Evolutionary conservation across 495 filamentous ascomycete species (phyloP), one percentile per base, ranked within the genome.

Genomic region (Hypomontagnella submonticulosa): DNA sequence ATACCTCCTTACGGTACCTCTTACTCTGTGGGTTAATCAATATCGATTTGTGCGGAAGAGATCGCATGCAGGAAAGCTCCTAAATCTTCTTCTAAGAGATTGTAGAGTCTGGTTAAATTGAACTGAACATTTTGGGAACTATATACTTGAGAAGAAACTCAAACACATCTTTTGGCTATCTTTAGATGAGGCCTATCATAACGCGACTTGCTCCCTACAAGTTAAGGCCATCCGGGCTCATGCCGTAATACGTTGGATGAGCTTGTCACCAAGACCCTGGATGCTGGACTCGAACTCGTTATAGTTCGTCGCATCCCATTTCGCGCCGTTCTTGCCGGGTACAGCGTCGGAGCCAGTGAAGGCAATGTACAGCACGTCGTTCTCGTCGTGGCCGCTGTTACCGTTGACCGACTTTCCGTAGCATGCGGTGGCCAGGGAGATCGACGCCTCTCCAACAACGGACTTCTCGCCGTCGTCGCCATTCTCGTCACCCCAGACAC

Each of bases 401-500:
- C 84, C 84, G 4, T 64, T 80, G 12, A 86, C 76, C 5, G 58
- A 34, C 0, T 70, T 68, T 13, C 77, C 81, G 66, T 80, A 89
- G 72, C 87, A 89, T n/a, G 83, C 75, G 16, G 82, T 81, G 0
- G 84, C 87, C 4, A 89, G 66, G 0, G 85, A 77, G 30, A 89
- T 77, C 18, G 82, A 82, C 0, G 84, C 82, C 59, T 90, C 85
- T 12, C 87, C 85, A 0, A 85, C 83, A 0, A 81, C 65, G 23
- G 79, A 74, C 48, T 76, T 71, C 63, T 73, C 44, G 23, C 77
- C 79, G 41, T 80, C 77, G 19, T 72, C 81, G 27, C 84, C 88
- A 61, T 89, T 90, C 4, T 76, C 80, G 68, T 90, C 88, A 12
- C 85, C 88, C 88, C 85, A 89, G 52, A 90, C 73, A n/a, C 84